Percentiles rank a stretch among this genome's conserved stretches.
phyloP scores from a whole-genome alignment of 805 yeast species.

The Candida fluviatilis region DNA sequence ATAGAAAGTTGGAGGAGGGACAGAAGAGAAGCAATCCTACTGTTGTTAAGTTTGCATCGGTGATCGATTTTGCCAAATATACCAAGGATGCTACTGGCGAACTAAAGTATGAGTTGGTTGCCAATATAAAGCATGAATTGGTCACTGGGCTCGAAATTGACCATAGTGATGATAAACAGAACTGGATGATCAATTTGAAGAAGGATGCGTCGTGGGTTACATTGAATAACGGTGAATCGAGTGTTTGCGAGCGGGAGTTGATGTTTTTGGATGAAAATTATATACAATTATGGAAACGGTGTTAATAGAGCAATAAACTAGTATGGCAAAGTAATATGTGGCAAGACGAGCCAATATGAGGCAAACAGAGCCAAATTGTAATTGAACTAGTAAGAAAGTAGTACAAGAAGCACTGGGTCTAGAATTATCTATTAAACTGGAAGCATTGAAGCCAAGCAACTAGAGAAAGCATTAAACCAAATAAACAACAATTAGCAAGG shows the following conservation, averaged over 20 bases:
- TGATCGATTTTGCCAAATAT: slow-evolving; percentile 33
- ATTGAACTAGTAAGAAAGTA: too few relatives aligned
- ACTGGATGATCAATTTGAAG: slow-evolving; percentile 14
- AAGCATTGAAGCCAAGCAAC: too few relatives aligned
- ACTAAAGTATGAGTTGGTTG: slow-evolving; percentile 31
- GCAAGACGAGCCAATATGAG: too few relatives aligned
- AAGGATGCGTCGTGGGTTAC: slow-evolving; percentile 47
- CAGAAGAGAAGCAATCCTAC: slow-evolving; percentile 38
- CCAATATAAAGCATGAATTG: slow-evolving; percentile 14
- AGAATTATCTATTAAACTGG: too few relatives aligned
- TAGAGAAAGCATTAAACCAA: too few relatives aligned
- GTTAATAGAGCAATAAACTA: background rate
- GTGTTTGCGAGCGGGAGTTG: slow-evolving; percentile 49
- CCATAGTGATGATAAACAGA: slow-evolving; percentile 16
- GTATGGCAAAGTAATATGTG: too few relatives aligned
- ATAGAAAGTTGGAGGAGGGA: slow-evolving; percentile 34
- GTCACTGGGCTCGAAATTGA: slow-evolving; percentile 12
- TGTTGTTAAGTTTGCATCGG: slow-evolving; percentile 54
- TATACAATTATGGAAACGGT: slow-evolving; percentile 62
- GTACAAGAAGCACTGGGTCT: too few relatives aligned
- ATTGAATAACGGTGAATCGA: slow-evolving; percentile 49
- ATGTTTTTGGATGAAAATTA: slow-evolving; percentile 59
- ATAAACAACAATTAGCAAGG: too few relatives aligned
- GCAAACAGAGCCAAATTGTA: too few relatives aligned
- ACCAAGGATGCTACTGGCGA: slow-evolving; percentile 13